Percentiles rank a stretch among this genome's conserved stretches.
These are phyloP conservation scores for Suillus spraguei DNA, from an alignment of 768 basidiomycete species.

Conservation along the genomic window DNA sequence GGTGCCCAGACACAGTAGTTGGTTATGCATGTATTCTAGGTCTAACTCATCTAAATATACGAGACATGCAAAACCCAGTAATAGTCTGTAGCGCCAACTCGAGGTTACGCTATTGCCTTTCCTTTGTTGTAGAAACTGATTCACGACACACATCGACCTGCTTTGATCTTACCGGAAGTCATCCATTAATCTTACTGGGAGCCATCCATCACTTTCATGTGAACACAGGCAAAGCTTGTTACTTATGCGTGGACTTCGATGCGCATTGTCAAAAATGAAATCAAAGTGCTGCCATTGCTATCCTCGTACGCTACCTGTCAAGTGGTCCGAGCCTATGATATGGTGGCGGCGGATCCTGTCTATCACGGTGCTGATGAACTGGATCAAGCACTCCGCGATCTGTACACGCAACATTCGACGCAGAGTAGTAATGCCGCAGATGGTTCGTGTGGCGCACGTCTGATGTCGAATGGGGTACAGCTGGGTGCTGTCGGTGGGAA, in stretches of 20 bases:
- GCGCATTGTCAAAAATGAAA: conserved; percentile 5
- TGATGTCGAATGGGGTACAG: background rate
- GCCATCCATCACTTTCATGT: no score
- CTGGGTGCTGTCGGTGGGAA: background rate
- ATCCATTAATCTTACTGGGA: background rate
- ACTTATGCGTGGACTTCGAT: background rate
- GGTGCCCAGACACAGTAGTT: conserved; percentile 85
- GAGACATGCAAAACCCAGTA: no score
- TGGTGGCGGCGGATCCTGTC: conserved; percentile 28
- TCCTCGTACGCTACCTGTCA: background rate
- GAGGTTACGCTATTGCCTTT: background rate
- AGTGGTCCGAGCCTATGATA: conserved; percentile 22
- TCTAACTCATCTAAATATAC: conserved; percentile 4
- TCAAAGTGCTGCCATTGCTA: background rate
- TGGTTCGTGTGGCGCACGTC: conserved; percentile 13
- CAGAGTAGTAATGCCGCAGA: conserved; percentile 26
- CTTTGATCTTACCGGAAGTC: background rate
- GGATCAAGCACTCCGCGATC: conserved; percentile 1
- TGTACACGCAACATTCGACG: conserved; percentile 15
- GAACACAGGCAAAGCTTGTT: no score
- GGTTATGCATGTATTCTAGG: conserved; percentile 9
- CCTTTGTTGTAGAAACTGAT: background rate
- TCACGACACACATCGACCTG: background rate
- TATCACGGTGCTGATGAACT: conserved; percentile 24
- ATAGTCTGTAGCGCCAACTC: background rate